Evolutionary conservation across 352 stramenopile genomes (phyloP).

Genomic region (Phytophthora uliginosa): DNA sequence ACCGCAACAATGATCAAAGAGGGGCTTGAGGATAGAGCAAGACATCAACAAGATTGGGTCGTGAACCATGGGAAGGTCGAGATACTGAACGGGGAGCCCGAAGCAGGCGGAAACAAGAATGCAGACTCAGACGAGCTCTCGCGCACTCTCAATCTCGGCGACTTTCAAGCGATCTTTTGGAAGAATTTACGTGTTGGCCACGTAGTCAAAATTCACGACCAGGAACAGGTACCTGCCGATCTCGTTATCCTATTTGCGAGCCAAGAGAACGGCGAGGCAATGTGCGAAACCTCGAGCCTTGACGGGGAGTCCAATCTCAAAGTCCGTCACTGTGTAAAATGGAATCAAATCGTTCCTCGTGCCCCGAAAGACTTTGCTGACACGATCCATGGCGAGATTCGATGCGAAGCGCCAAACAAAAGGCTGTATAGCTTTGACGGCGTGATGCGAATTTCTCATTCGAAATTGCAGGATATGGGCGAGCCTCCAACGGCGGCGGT

Average conservation of each 20-base stretch:
- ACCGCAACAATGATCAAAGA: slow-evolving; percentile 90
- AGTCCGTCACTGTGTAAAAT: slow-evolving; percentile 73
- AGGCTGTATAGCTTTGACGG: slow-evolving; percentile 87
- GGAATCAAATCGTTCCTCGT: slow-evolving; percentile 54
- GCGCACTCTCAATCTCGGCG: slow-evolving; percentile 21
- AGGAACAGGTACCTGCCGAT: slow-evolving; percentile 93
- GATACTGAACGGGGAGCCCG: slow-evolving; percentile 24
- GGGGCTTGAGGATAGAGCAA: slow-evolving; percentile 76
- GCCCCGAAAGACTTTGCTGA: slow-evolving; percentile 60
- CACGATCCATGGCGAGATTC: slow-evolving; percentile 66
- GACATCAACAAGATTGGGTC: slow-evolving; percentile 78
- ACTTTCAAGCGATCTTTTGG: slow-evolving; percentile 82
- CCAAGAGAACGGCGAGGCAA: slow-evolving; percentile 71
- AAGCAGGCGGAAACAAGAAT: slow-evolving; percentile 3
- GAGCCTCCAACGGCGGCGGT: not conserved
- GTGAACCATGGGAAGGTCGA: slow-evolving; percentile 79
- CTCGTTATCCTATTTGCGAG: slow-evolving; percentile 92
- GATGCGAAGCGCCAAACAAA: slow-evolving; percentile 85
- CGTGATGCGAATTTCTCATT: slow-evolving; percentile 55
- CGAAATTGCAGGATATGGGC: slow-evolving; percentile 24
- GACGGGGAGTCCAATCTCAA: slow-evolving; percentile 90
- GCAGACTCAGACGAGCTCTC: slow-evolving; percentile 6
- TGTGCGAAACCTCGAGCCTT: slow-evolving; percentile 87
- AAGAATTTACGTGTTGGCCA: slow-evolving; percentile 90
- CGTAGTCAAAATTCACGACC: slow-evolving; percentile 90